Evolutionary conservation across 495 filamentous ascomycete genomes (phyloP).

Genomic region (Daldinia bambusicola): DNA sequence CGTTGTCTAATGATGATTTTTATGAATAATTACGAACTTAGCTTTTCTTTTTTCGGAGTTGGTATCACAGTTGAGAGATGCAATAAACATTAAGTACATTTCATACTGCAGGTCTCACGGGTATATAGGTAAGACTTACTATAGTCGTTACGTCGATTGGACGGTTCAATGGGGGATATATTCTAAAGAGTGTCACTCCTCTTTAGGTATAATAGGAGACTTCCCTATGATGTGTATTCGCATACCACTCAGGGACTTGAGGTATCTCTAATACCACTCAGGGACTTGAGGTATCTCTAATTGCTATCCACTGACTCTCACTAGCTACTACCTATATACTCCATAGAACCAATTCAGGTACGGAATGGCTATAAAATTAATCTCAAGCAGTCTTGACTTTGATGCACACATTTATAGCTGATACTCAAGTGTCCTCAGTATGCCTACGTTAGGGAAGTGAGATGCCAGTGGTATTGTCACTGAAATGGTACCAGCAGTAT

Average conservation of each 20-base stretch:
- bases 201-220: neutral
- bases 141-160: neutral
- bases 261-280: neutral
- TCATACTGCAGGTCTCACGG: neutral
- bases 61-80: neutral
- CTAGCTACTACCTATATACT: neutral
- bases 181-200: neutral
- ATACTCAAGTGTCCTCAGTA: neutral
- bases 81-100: neutral
- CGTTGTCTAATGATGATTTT: slow-evolving; percentile 9
- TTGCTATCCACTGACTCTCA: neutral
- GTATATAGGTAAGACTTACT: neutral
- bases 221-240: neutral
- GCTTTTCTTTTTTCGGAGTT: neutral
- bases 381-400: neutral
- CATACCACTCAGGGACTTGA: neutral
- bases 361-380: neutral
- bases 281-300: neutral
- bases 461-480: neutral
- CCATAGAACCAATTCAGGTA: too few species aligned
- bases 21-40: neutral
- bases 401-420: neutral
- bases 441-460: neutral
- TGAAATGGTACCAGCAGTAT: neutral
- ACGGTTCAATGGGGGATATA: neutral